Conservation (phyloP, 2,329 filamentous ascomycete genomes). For the Xylaria sp. region DNA sequence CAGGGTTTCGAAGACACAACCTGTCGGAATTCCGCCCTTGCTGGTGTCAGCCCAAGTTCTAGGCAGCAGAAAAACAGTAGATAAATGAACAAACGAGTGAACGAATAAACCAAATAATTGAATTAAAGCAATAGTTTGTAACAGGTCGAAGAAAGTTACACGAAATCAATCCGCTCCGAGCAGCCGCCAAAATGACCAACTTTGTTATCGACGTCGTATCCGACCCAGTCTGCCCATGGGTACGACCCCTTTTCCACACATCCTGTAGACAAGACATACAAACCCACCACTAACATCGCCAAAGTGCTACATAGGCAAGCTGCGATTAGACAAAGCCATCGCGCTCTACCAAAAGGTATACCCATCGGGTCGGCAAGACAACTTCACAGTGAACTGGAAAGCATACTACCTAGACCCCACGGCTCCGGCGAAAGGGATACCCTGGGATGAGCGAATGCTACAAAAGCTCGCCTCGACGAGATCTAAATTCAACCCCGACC, state of each 20-base stretch:
- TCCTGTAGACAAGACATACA: background rate
- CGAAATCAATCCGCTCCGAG: background rate
- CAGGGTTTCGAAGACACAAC: background rate
- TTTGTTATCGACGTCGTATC: constrained; percentile 28
- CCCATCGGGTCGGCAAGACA: constrained; percentile 50
- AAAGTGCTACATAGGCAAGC: constrained; percentile 56
- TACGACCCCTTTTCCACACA: constrained; percentile 8
- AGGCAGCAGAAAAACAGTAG: background rate
- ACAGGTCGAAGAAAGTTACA: background rate
- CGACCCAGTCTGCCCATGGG: constrained; percentile 32
- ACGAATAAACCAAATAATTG: background rate
- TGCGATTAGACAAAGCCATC: constrained; percentile 52
- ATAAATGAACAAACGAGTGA: background rate
- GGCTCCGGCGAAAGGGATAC: constrained; percentile 39
- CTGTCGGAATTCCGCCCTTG: constrained; percentile 32
- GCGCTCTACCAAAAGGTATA: constrained; percentile 53
- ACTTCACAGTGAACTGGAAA: constrained; percentile 50
- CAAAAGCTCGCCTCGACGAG: constrained; percentile 36
- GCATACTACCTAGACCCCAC: constrained; percentile 53
- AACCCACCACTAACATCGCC: constrained; percentile 16
- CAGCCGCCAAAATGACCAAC: constrained; percentile 31
- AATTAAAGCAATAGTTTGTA: background rate
- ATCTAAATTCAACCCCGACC: constrained; percentile 34
- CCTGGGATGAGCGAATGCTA: constrained; percentile 33
- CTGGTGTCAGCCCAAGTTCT: background rate